Conservation (phyloP, 202 grass and related monocot genomes). For the Digitaria exilis region DNA sequence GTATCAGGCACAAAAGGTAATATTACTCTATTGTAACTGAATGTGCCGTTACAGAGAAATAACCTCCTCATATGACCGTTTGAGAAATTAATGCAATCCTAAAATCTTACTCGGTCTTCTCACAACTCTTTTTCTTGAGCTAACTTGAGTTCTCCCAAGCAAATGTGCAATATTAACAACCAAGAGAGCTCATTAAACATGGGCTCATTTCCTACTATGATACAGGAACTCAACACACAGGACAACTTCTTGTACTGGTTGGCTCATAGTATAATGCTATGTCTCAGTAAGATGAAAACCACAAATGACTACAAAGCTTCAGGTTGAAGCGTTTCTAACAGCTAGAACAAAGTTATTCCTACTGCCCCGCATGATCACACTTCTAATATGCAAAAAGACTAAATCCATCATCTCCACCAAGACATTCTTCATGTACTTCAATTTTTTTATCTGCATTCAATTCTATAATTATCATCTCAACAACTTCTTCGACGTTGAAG, state of each 20-base stretch:
- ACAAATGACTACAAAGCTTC: slow-evolving; percentile 48
- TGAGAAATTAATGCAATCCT: slow-evolving; percentile 35
- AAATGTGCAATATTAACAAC: slow-evolving; percentile 47
- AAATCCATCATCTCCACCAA: slow-evolving; percentile 59
- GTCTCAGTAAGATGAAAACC: slow-evolving; percentile 46
- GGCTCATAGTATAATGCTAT: slow-evolving; percentile 63
- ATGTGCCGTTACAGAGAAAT: slow-evolving; percentile 33
- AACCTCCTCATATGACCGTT: slow-evolving; percentile 34
- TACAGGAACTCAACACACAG: slow-evolving; percentile 62
- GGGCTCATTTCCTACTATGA: slow-evolving; percentile 49
- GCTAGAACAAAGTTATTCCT: slow-evolving; percentile 56
- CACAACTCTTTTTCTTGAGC: slow-evolving; percentile 32
- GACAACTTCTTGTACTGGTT: slow-evolving; percentile 57
- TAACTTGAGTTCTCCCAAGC: slow-evolving; percentile 29
- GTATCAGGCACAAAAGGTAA: slow-evolving; percentile 14
- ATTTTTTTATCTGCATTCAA: slow-evolving; percentile 57
- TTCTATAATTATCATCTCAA: slow-evolving; percentile 60
- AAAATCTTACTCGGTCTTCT: background rate
- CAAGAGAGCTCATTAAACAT: slow-evolving; percentile 53
- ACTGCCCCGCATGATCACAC: slow-evolving; percentile 28
- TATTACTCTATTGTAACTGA: slow-evolving; percentile 26
- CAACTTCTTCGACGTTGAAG: slow-evolving; percentile 53
- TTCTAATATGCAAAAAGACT: slow-evolving; percentile 62
- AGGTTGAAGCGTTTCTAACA: slow-evolving; percentile 47
- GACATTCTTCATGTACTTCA: slow-evolving; percentile 56